Evolutionary conservation across 345 rosid species (phyloP), one percentile per base, ranked within the genome.

Genomic region (Clausena lansium): DNA sequence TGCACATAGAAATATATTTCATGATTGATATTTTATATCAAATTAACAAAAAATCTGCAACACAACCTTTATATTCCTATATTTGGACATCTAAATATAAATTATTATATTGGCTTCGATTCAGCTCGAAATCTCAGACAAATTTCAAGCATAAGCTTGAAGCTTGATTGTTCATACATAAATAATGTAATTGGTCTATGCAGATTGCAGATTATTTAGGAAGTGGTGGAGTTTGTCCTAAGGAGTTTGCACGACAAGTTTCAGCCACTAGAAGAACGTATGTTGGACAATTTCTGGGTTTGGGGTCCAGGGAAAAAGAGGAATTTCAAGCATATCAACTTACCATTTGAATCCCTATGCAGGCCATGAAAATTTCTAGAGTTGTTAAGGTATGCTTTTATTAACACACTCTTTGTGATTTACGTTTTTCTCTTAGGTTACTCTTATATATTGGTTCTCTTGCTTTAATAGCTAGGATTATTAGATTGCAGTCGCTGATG

Each of bases 281-380:
- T 74, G 90, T 95, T 36, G 98, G 98, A 27, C 98, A 88, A 75
- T 93, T 93, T 80, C 87, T 90, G 5, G 91, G 91, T 71, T 57
- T 87, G 77, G 84, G 83, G 39, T 67, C 85, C 5, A 62, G 17
- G 61, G 81, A 17, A 67, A 79, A 83, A 52, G 79, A 78, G 39
- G 71, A 80, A 68, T 54, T 78, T 9, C 75, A 61, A 41, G 79
- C 85, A 70, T 85, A 82, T 81, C 88, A 87, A 75, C 80, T 86
- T 15, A 59, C 80, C 76, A 2, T 67, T 41, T 63, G 69, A 75
- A 63, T 63, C 6, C 41, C 1, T 41, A 11, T 22, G 30, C 47
- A 75, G 70, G 33, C 47, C 32, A 28, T 47, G 60, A 63, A 63
- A 27, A 75, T 63, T 30, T 38, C 55, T 17, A 20, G 25, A 60